Evolutionary conservation across 2,329 filamentous ascomycete species (phyloP), one percentile per base, ranked within the genome.

Genomic region (Hawksworthiomyces lignivorus): DNA sequence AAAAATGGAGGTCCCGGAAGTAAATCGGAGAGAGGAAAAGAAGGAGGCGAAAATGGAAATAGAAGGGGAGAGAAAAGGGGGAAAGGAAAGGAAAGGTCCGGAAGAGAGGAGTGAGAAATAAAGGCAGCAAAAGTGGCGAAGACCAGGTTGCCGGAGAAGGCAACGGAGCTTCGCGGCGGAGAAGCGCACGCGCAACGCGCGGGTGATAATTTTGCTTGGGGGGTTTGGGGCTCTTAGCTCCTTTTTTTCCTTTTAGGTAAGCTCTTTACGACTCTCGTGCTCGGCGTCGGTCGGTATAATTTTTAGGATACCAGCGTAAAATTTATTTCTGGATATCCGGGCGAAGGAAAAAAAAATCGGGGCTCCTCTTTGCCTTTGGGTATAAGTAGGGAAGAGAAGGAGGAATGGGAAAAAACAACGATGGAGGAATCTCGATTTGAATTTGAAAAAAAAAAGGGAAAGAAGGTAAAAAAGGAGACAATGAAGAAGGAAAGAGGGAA

Each of bases 131-230:
- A 40, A 32, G 19, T 28, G 28, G 30, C 29, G 10, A 34, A 32
- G 24, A 34, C 31, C 35, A 31, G 36, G 33, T 32, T 32, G 30
- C 44, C 40, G 44, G 44, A 33, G 32, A 33, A 35, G 40, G 44
- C 36, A 29, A 46, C 44, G 44, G 44, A 46, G 44, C 18, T 40
- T 36, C 32, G 44, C 41, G 33, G 41, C 40, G 44, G 40, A 43
- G 40, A 19, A 33, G 38, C 29, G 33, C 36, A 31, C 27, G 42
- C 42, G 29, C 27, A 39, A 21, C 27, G 29, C 22, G 22, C n/a
- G 22, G 24, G 24, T 26, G 24, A 26, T 12, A 26, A 12, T 35
- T 34, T 14, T 30, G 28, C 27, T 15, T 15, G 17, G 27, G 34
- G 33, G 34, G 27, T 19, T 33, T 27, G 36, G 29, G 42, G 20